A percentile compares a stretch with the other conserved stretches of the same genome.
Evolutionary conservation across 1,284 basidiomycete genomes (phyloP).

Genomic region (Stygiomarasmius scandens): DNA sequence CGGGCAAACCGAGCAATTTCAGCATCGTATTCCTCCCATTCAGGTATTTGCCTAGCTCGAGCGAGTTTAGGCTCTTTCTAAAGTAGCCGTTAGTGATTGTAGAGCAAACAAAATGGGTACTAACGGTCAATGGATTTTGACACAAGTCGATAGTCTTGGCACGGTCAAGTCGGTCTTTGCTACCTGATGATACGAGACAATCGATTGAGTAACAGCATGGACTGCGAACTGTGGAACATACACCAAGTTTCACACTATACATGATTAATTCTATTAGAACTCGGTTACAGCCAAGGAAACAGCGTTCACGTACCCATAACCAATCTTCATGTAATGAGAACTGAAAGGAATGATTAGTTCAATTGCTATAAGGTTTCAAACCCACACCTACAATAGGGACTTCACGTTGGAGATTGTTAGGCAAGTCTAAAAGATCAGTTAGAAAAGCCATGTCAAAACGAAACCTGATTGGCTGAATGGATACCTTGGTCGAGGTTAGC

Average conservation of each 20-base stretch:
- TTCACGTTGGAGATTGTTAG: constrained; percentile 87
- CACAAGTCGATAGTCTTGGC: constrained; percentile 93
- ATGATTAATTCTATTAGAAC: constrained; percentile 2
- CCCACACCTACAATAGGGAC: constrained; percentile 78
- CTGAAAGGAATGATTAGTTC: constrained; percentile 39
- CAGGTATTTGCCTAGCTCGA: constrained; percentile 92
- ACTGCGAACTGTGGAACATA: constrained; percentile 38
- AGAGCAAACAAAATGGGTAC: constrained; percentile 29
- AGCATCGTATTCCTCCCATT: constrained; percentile 92
- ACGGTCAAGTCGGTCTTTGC: constrained; percentile 77
- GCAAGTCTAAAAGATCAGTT: constrained; percentile 63
- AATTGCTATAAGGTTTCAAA: neutral
- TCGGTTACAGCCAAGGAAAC: neutral
- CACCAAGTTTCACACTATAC: constrained; percentile 85
- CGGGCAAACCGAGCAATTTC: constrained; percentile 78
- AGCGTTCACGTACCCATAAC: constrained; percentile 74
- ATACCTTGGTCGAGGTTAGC: constrained; percentile 93
- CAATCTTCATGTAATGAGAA: constrained; percentile 88
- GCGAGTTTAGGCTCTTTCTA: constrained; percentile 96
- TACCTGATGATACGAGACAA: constrained; percentile 44
- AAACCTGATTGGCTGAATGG: too few species aligned
- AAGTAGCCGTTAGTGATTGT: constrained; percentile 3
- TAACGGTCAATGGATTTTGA: constrained; percentile 87
- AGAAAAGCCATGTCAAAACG: constrained; percentile 5
- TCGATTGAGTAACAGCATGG: neutral